Base-by-base conservation (phyloP, 179 eudicot species). In the Nepenthes alata region DNA sequence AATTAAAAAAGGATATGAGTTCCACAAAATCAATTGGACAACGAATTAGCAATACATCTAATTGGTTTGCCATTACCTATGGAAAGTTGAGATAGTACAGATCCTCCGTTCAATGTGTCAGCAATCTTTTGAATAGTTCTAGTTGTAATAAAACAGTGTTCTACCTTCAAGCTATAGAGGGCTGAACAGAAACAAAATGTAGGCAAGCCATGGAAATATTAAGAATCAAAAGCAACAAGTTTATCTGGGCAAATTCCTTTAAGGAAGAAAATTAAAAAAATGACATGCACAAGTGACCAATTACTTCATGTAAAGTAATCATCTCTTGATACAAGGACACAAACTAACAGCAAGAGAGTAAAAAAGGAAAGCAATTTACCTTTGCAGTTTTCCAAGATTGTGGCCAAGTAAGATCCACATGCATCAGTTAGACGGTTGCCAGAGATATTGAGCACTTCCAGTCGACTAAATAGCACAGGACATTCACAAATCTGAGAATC, bases 351-450 rank as follows among this genome's bases (percentile, higher is more conserved):
- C 16, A 57, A 11, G 6, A 6, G 34, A 35, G 10, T 12, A 37
- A 14, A 47, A 14, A 47, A 14, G 47, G 48, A 59, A 37, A 62
- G 49, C 34, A 70, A 34, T 58, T 57, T 54, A 89, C 98, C 98
- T 89, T 78, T 89, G 89, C 97, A 89, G 53, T 75, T 85, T 56
- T 58, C 59, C 69, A 93, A 66, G 68, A 93, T 80, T 37, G 85
- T 75, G 62, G 90, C 82, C 65, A 93, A 76, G 78, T 81, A 87
- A 65, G 78, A 77, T 65, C 87, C 91, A 78, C 95, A 93, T 6
- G 86, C 81, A 79, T 90, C 99, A 64, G 97, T 89, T 62, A 93
- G 80, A 69, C 91, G 84, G 77, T 93, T 93, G 57, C 95, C 97
- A 61, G 97, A 87, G 52, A 93, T 74, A 73, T 89, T 83, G 63